These are phyloP conservation scores for Takakia lepidozioides DNA, from an alignment of 225 moss, liverwort and hornwort species.

Conservation along the genomic window DNA sequence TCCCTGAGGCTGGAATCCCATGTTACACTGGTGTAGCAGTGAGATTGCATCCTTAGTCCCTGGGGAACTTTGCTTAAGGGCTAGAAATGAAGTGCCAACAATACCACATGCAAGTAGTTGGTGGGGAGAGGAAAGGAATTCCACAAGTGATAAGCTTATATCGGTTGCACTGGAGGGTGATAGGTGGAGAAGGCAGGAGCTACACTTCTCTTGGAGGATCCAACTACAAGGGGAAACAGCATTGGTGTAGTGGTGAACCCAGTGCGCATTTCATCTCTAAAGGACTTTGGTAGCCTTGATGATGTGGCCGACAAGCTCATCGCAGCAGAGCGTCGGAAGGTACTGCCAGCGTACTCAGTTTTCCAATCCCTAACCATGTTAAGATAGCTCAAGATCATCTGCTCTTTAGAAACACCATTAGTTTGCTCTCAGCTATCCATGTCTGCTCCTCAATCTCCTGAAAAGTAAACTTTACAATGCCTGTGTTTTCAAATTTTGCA, in stretches of 20 bases:
- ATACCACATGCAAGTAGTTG: not conserved
- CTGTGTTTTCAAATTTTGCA: no score
- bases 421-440: no score
- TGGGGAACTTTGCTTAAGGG: no score
- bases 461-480: no score
- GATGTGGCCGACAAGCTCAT: conserved; percentile 72
- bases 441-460: no score
- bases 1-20: no score
- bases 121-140: not conserved
- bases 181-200: conserved; percentile 98
- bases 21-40: not conserved
- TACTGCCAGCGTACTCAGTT: conserved; percentile 6
- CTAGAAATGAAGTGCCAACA: not conserved
- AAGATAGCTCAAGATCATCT: no score
- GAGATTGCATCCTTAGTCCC: not conserved
- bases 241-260: conserved; percentile 96
- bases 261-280: conserved; percentile 79
- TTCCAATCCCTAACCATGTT: no score
- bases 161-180: no score
- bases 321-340: conserved; percentile 90
- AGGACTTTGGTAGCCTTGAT: conserved; percentile 73
- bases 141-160: not conserved
- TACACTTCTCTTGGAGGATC: conserved; percentile 86
- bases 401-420: no score
- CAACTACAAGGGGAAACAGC: conserved; percentile 68